Base-by-base conservation (phyloP, 495 filamentous ascomycete genomes). In the Lindgomyces ingoldianus region DNA sequence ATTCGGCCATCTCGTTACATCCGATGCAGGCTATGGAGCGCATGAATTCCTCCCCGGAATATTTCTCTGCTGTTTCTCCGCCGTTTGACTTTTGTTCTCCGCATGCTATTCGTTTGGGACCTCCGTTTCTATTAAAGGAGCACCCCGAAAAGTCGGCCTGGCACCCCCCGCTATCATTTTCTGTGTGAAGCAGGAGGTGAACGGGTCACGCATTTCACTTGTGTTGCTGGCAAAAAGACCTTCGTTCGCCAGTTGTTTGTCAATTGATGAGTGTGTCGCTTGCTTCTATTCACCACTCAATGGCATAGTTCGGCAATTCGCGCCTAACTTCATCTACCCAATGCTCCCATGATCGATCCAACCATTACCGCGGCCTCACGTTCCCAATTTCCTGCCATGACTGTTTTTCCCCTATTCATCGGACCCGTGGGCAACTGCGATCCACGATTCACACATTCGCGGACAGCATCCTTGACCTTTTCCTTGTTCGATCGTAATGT, bases 301-400 rank as follows among this genome's bases (percentile, higher is more conserved):
- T 56, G 30, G 6, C 42, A 33, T 46, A 21, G 36, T 33, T 16
- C 42, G 30, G 36, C 39, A 58, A 47, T 27, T 33, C 9, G 8
- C 12, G 30, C 19, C 30, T 21, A 11, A 44, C 33, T 19, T 55
- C 12, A 58, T 60, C 81, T 67, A 11, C 81, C 77, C 48, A 86
- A 62, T 21, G 76, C 76, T 41, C 83, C 81, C 41, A 84, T 73
- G 0, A 96, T 84, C 46, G 87, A 86, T 57, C 89, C 87, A 54
- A 96, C 89, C 92, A 98, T 96, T 33, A 98, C 93, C 4, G 93
- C 93, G 26, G 93, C 88, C 76, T 97, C 94, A 57, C 93, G 84
- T 72, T 98, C 95, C 87, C 91, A 96, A 54, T 80, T 82, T 41
- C 82, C 80, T 56, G 76, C 77, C 45, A 74, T 76, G 4, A 72